Evolutionary conservation across 2,329 filamentous ascomycete species (phyloP).

Genomic region (Stemphylium beticola): DNA sequence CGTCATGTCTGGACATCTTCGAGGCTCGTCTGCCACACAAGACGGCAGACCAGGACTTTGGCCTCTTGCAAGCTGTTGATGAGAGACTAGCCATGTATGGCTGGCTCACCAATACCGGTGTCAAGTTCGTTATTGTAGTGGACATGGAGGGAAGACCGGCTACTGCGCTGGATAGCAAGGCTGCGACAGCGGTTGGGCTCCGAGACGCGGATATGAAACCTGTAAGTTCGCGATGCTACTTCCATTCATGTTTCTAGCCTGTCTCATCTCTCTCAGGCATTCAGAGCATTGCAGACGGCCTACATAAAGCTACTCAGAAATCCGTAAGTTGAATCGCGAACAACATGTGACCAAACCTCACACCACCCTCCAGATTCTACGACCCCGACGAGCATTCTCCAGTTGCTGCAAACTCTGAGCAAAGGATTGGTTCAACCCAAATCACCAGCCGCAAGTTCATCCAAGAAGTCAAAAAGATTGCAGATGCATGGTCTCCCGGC

Average conservation of each 20-base stretch:
- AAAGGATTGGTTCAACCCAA: conserved; percentile 60
- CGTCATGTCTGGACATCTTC: conserved; percentile 91
- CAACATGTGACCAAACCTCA: not conserved
- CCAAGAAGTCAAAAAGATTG: conserved; percentile 83
- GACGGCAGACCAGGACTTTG: conserved; percentile 80
- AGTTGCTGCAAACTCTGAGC: conserved; percentile 54
- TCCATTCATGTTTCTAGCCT: conserved; percentile 8
- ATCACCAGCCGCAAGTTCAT: conserved; percentile 84
- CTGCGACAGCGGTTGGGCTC: conserved; percentile 66
- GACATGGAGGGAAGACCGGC: conserved; percentile 79
- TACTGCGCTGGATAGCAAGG: conserved; percentile 42
- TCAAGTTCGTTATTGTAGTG: conserved; percentile 87
- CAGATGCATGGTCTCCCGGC: conserved; percentile 82
- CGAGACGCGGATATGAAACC: conserved; percentile 87
- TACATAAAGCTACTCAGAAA: conserved; percentile 91
- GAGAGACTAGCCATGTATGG: conserved; percentile 93
- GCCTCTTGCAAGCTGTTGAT: conserved; percentile 90
- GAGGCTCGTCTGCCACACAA: conserved; percentile 80
- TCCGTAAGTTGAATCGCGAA: conserved; percentile 44
- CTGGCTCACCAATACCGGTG: conserved; percentile 93
- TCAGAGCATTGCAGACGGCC: conserved; percentile 88
- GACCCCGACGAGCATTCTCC: conserved; percentile 83
- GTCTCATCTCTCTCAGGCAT: conserved; percentile 62
- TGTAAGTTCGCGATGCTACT: conserved; percentile 54
- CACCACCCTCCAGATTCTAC: conserved; percentile 83